Evolutionary conservation across 2,329 filamentous ascomycete species (phyloP).

Genomic region (Trichoderma koningii): DNA sequence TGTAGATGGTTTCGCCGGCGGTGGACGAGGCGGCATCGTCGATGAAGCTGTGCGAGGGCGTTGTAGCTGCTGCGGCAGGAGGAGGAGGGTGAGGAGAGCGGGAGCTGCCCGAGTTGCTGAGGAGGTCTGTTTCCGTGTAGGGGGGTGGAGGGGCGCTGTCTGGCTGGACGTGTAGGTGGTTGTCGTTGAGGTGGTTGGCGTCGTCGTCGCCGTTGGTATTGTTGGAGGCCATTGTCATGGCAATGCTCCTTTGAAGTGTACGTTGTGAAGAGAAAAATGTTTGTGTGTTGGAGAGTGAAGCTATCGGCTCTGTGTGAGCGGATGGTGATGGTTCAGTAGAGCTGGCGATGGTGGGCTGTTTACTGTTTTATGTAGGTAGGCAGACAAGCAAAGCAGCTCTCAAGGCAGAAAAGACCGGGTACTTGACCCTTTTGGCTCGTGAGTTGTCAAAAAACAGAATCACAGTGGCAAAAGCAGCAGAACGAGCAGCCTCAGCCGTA

Average conservation of each 20-base stretch:
- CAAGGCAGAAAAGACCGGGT: no score
- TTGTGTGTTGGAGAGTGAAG: no score
- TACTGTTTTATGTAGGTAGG: no score
- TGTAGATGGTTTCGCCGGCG: slow-evolving; percentile 52
- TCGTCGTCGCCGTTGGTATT: neutral
- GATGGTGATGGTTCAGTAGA: no score
- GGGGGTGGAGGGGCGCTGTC: slow-evolving; percentile 55
- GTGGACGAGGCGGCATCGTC: slow-evolving; percentile 48
- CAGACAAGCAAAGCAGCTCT: no score
- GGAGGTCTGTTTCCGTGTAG: slow-evolving; percentile 60
- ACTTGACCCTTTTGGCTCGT: no score
- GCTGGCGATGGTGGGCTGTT: no score
- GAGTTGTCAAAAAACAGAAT: no score
- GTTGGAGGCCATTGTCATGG: slow-evolving; percentile 24
- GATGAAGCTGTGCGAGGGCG: slow-evolving; percentile 35
- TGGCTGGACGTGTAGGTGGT: slow-evolving; percentile 29
- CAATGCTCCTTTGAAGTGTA: no score
- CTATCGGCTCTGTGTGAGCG: no score
- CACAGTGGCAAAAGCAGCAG: no score
- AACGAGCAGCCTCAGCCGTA: neutral
- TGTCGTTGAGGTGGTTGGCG: slow-evolving; percentile 5
- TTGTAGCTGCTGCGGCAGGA: slow-evolving; percentile 28
- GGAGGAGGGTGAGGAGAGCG: slow-evolving; percentile 32
- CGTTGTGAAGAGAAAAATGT: no score
- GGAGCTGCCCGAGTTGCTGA: slow-evolving; percentile 45